These are phyloP conservation scores for Trichoderma afroharzianum DNA, from an alignment of 2,329 filamentous ascomycete genomes.

Conservation along the genomic window DNA sequence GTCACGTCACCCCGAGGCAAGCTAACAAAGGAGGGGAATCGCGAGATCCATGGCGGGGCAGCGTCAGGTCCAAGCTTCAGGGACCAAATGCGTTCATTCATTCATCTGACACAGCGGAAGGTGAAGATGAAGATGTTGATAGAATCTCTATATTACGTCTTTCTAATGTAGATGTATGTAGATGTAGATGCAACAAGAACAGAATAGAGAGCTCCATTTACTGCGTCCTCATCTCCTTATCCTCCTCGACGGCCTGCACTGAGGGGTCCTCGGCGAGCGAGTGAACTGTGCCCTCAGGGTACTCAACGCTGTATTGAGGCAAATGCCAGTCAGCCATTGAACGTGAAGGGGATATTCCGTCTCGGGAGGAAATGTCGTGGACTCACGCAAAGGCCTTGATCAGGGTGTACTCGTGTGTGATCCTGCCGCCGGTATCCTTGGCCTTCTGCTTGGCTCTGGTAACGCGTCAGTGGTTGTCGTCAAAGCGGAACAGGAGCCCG, in stretches of 20 bases:
- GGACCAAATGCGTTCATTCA: not conserved
- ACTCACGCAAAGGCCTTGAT: conserved; percentile 93
- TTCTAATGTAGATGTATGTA: not conserved
- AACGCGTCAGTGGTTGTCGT: not conserved
- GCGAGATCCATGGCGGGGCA: conserved; percentile 9
- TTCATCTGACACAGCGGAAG: not conserved
- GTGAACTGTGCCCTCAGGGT: conserved; percentile 62
- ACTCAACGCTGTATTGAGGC: conserved; percentile 62
- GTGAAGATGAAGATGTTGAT: not conserved
- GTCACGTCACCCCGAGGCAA: conserved; percentile 4
- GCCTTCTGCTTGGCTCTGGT: conserved; percentile 73
- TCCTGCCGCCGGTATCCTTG: conserved; percentile 72
- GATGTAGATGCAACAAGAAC: not conserved
- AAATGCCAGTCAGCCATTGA: not conserved
- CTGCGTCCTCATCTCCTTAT: conserved; percentile 68
- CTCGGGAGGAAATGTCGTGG: not conserved
- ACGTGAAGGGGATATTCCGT: not conserved
- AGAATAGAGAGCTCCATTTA: conserved; percentile 37
- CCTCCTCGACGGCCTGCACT: conserved; percentile 70
- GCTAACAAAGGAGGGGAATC: not conserved
- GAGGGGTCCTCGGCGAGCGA: conserved; percentile 67
- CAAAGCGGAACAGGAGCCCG: not conserved
- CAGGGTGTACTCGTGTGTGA: conserved; percentile 77
- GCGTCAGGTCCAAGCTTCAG: not conserved
- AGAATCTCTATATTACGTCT: not conserved